phyloP scores from a whole-genome alignment of 257 asterid species.

The Penstemon eatonii region DNA sequence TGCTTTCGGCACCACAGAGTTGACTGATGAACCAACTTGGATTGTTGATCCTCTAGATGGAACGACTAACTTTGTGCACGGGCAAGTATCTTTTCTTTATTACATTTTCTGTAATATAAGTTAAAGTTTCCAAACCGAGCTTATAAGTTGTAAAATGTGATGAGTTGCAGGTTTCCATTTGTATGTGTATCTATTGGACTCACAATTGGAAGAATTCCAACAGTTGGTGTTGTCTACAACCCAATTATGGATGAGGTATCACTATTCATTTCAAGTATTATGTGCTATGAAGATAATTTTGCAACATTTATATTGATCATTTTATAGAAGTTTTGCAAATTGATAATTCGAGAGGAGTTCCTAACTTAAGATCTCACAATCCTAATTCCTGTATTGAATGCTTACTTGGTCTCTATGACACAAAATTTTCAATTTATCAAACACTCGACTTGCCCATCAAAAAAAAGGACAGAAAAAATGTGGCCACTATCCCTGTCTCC shows the following conservation, averaged over 20 bases:
- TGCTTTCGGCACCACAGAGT: slow-evolving; percentile 63
- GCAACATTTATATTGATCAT: slow-evolving; percentile 10
- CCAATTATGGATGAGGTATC: slow-evolving; percentile 86
- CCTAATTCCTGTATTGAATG: no score
- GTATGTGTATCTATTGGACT: slow-evolving; percentile 90
- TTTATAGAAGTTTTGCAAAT: neutral
- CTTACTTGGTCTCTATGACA: no score
- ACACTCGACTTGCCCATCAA: no score
- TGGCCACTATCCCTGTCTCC: no score
- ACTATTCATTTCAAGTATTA: no score
- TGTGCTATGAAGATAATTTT: neutral
- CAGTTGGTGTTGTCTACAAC: slow-evolving; percentile 83
- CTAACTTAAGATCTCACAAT: no score
- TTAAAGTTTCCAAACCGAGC: slow-evolving; percentile 2
- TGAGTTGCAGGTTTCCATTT: slow-evolving; percentile 67
- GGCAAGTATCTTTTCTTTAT: slow-evolving; percentile 46
- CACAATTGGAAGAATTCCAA: slow-evolving; percentile 67
- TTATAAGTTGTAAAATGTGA: slow-evolving; percentile 22
- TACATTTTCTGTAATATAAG: slow-evolving; percentile 12
- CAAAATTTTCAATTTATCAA: no score
- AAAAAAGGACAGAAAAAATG: no score
- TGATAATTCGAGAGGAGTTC: neutral
- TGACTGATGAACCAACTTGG: slow-evolving; percentile 97
- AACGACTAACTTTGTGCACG: slow-evolving; percentile 95
- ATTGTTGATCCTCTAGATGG: slow-evolving; percentile 97